Evolutionary conservation across 2,329 filamentous ascomycete species (phyloP).

Genomic region (Microdochium paspali): DNA sequence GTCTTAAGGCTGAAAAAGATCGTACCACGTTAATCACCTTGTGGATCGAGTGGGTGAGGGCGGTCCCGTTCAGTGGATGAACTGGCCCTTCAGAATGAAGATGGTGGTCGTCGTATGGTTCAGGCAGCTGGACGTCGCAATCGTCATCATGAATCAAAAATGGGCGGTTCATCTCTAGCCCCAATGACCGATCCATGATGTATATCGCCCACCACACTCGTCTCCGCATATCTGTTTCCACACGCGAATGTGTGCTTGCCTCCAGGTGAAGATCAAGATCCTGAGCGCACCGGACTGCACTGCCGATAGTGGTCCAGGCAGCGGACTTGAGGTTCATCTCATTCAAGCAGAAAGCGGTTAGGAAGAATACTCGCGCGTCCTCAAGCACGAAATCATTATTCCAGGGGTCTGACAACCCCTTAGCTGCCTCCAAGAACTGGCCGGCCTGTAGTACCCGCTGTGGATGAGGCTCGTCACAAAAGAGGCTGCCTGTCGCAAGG

Average conservation of each 20-base stretch:
- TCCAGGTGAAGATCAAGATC: constrained; percentile 75
- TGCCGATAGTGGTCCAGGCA: constrained; percentile 79
- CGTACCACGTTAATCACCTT: constrained; percentile 76
- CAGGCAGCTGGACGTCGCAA: constrained; percentile 75
- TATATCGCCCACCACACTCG: constrained; percentile 94
- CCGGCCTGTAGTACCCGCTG: constrained; percentile 43
- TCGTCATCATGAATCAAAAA: constrained; percentile 79
- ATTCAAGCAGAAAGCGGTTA: constrained; percentile 70
- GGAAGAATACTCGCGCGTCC: constrained; percentile 60
- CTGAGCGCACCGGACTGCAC: constrained; percentile 70
- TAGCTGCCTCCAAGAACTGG: constrained; percentile 63
- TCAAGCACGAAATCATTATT: constrained; percentile 69
- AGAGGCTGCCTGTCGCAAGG: constrained; percentile 73
- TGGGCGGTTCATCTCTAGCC: constrained; percentile 72
- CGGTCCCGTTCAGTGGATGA: constrained; percentile 39
- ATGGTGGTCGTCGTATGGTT: constrained; percentile 71
- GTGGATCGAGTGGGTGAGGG: constrained; percentile 62
- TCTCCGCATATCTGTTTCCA: constrained; percentile 79
- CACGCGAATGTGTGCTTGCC: constrained; percentile 58
- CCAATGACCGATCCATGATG: constrained; percentile 72
- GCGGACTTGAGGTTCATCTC: constrained; percentile 82
- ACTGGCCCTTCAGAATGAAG: constrained; percentile 50
- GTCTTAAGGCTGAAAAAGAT: constrained; percentile 64
- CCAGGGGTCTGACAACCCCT: constrained; percentile 69
- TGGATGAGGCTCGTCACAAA: constrained; percentile 47